Conservation (phyloP, 2,329 filamentous ascomycete species). For the Dothidotthia symphoricarpi region DNA sequence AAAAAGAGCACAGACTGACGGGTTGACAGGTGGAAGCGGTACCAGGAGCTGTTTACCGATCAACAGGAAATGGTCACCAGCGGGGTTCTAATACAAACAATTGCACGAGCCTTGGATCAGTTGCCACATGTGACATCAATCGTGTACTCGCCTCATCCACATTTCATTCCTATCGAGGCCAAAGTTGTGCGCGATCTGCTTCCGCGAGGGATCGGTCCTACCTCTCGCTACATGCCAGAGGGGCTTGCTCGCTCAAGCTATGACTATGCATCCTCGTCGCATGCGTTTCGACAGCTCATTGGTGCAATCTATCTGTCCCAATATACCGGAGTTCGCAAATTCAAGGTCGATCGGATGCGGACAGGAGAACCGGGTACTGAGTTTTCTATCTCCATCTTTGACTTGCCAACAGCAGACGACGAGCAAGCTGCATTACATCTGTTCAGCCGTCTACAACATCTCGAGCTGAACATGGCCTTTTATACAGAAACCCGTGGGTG, state of each 20-base stretch:
- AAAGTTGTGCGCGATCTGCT: conserved; percentile 21
- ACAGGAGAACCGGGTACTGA: conserved; percentile 8
- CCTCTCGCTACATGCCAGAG: not conserved
- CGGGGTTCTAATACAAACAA: conserved; percentile 23
- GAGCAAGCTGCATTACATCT: conserved; percentile 21
- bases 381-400: conserved; percentile 21
- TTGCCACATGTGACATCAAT: conserved; percentile 27
- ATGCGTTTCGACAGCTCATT: conserved; percentile 31
- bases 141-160: conserved; percentile 27
- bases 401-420: conserved; percentile 12
- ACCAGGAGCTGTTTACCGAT: conserved; percentile 24
- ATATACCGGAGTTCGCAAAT: conserved; percentile 23
- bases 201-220: conserved; percentile 7
- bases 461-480: conserved; percentile 18
- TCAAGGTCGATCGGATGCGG: no score
- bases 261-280: conserved; percentile 5
- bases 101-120: conserved; percentile 22
- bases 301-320: conserved; percentile 21
- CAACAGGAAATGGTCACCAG: conserved; percentile 27
- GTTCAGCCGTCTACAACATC: conserved; percentile 20
- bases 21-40: conserved; percentile 21
- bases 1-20: conserved; percentile 1
- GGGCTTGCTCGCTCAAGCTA: no score
- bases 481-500: not conserved
- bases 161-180: conserved; percentile 19